Base-by-base conservation (phyloP, 106 monocot genomes). In the Triglochin maritima region DNA sequence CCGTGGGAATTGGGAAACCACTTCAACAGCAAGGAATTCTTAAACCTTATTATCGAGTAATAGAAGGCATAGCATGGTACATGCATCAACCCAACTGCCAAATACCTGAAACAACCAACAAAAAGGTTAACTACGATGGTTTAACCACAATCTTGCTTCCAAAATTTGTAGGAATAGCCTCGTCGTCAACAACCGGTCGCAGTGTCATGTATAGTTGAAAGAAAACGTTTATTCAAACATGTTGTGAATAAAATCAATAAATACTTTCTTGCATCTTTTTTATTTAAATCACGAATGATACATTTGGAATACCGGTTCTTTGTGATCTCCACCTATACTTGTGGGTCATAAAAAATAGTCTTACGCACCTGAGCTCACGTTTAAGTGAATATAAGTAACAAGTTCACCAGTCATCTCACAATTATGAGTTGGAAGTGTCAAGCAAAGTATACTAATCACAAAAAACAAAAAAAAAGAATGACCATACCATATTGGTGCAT, bases 61-160 rank as follows among this genome's bases (percentile, higher is more conserved):
- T 67, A 75, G 59, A 75, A 60, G 44, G 67, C 67, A 52, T 60
- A 75, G 59, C 75, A 75, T 47, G 75, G 75, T 60, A 75, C 13
- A 50, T 75, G 68, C 67, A 75, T 47, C 57, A 47, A 10, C 9
- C 50, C 75, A 17, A 75, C 75, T 2, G 45, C 41, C 11, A 75
- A 45, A 42, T 75, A 75, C 75, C 75, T 75, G 67, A 1, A 68
- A 67, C 42, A 0, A 16, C 10, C 56, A 46, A 62, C 7, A 59
- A 11, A 52, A 8, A 11, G 52, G 52, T 8, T 7, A 11, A 11
- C 29, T 0, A 29, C 29, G 29, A 29, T 29, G 29, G 29, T 29
- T 29, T 29, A 29, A 29, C 29, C 29, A 29, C 29, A 29, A 29
- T 29, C 29, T 29, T 29, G 29, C 29, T 29, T 29, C 29, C 29